Evolutionary conservation across 306 rosid species (phyloP).

Genomic region (Hippophae tibetana): DNA sequence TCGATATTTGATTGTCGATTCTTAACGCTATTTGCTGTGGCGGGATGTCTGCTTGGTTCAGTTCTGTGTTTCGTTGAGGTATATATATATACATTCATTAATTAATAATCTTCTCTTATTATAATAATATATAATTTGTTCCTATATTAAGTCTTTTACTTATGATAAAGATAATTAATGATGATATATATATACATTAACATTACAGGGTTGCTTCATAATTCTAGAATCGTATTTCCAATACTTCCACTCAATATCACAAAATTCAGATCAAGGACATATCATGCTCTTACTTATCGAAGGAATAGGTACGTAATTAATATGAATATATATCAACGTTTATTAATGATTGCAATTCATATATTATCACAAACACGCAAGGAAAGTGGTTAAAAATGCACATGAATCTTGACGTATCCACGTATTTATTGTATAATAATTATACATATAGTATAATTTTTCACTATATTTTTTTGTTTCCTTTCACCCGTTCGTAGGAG

Average conservation of each 20-base stretch:
- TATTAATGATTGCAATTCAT: too few relatives aligned
- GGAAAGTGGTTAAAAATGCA: too few relatives aligned
- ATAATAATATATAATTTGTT: too few relatives aligned
- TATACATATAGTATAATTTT: too few relatives aligned
- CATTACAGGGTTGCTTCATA: constrained; percentile 36
- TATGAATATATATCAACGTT: neutral
- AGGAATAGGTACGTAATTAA: constrained; percentile 31
- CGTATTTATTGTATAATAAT: too few relatives aligned
- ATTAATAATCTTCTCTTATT: neutral
- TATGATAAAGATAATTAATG: neutral
- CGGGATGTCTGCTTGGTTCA: constrained; percentile 42
- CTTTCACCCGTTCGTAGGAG: neutral
- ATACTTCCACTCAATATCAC: constrained; percentile 32
- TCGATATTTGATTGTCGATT: constrained; percentile 43
- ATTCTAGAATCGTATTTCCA: constrained; percentile 33
- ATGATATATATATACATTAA: neutral
- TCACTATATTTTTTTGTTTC: neutral
- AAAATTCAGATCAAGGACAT: constrained; percentile 29
- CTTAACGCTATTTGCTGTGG: constrained; percentile 38
- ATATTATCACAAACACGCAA: too few relatives aligned
- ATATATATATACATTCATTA: neutral
- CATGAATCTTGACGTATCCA: too few relatives aligned
- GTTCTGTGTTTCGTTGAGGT: constrained; percentile 45
- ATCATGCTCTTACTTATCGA: constrained; percentile 36
- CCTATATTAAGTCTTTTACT: neutral